phyloP scores from a whole-genome alignment of 1,284 basidiomycete species.

The Cryptococcus sp. region DNA sequence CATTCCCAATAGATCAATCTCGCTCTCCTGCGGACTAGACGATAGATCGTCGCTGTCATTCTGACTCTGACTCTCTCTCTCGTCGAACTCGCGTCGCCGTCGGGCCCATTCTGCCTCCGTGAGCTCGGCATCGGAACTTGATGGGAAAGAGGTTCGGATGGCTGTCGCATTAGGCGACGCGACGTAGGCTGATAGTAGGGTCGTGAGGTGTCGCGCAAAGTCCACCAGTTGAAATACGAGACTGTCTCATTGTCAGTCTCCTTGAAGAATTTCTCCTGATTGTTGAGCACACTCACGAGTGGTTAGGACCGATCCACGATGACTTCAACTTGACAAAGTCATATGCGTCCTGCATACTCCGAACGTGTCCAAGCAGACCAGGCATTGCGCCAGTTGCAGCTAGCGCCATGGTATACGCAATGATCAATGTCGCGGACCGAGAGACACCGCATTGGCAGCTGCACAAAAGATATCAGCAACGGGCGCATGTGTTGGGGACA shows the following conservation, averaged over 20 bases:
- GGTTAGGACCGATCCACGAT: constrained; percentile 88
- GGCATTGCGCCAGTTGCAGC: constrained; percentile 70
- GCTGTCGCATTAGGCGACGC: constrained; percentile 8
- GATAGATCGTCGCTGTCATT: constrained; percentile 69
- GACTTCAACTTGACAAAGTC: constrained; percentile 85
- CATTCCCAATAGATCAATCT: constrained; percentile 3
- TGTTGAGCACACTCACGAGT: constrained; percentile 68
- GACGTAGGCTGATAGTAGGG: constrained; percentile 59
- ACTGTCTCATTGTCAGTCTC: constrained; percentile 19
- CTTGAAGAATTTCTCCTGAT: constrained; percentile 2
- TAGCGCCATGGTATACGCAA: constrained; percentile 93
- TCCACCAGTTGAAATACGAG: constrained; percentile 90
- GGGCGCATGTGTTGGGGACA: background rate
- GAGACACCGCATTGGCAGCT: constrained; percentile 97
- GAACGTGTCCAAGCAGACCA: constrained; percentile 69
- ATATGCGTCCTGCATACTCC: constrained; percentile 89
- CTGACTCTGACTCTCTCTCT: constrained; percentile 73
- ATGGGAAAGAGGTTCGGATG: constrained; percentile 38
- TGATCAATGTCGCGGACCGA: constrained; percentile 86
- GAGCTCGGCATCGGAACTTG: constrained; percentile 60
- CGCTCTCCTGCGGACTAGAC: background rate
- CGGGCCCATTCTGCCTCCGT: constrained; percentile 82
- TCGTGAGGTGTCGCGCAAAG: constrained; percentile 77
- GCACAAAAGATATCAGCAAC: constrained; percentile 5
- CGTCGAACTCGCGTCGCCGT: constrained; percentile 63